Conservation (phyloP, 2,329 filamentous ascomycete genomes). For the Xylaria sp. region DNA sequence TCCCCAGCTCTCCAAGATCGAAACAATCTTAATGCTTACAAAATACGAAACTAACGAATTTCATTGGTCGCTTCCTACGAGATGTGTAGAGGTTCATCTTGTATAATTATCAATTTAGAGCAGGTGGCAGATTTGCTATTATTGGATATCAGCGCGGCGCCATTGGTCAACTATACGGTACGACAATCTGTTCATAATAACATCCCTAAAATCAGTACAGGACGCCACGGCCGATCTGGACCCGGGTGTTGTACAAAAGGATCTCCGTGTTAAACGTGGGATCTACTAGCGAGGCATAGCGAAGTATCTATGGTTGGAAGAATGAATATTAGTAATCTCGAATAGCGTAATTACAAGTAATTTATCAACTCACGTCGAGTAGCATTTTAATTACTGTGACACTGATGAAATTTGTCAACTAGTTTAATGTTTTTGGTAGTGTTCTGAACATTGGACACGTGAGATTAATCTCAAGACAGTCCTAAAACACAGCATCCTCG, state of each 20-base stretch:
- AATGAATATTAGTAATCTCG: slow-evolving; percentile 27
- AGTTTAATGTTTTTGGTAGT: neutral
- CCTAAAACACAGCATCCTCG: neutral
- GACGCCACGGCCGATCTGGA: neutral
- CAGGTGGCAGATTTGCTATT: slow-evolving; percentile 33
- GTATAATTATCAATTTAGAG: slow-evolving; percentile 37
- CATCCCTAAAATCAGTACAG: neutral
- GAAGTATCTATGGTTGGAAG: slow-evolving; percentile 15
- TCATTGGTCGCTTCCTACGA: slow-evolving; percentile 26
- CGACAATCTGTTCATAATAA: slow-evolving; percentile 27
- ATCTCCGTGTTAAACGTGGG: neutral
- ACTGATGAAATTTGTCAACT: neutral
- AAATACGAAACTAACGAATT: slow-evolving; percentile 38
- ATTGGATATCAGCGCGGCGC: slow-evolving; percentile 37
- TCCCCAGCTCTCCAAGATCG: slow-evolving; percentile 35
- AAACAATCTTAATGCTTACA: slow-evolving; percentile 18
- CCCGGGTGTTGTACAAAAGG: slow-evolving; percentile 9
- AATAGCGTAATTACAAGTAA: slow-evolving; percentile 15
- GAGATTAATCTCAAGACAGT: neutral
- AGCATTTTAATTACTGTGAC: neutral
- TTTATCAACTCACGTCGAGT: neutral
- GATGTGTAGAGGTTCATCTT: slow-evolving; percentile 33
- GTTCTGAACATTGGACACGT: neutral
- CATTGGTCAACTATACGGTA: slow-evolving; percentile 33
- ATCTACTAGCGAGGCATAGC: neutral